Percentiles rank a stretch among this genome's conserved stretches.
phyloP scores from a whole-genome alignment of 768 basidiomycete genomes.

The Hygrocybe punicea region DNA sequence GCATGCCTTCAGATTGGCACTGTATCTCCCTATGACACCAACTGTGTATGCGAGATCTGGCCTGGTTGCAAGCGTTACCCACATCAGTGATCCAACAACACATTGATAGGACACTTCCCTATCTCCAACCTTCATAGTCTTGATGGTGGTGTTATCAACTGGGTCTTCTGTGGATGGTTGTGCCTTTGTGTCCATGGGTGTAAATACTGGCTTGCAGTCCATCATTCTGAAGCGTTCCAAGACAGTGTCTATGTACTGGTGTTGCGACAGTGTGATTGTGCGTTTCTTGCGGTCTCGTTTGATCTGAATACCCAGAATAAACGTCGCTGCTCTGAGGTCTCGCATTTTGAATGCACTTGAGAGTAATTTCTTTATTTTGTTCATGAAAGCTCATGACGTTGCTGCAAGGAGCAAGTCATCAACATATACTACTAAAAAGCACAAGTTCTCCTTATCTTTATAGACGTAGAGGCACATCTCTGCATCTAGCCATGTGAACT shows the following conservation, averaged over 20 bases:
- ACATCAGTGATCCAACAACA: neutral
- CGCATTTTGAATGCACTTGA: neutral
- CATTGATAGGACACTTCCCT: neutral
- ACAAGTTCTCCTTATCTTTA: conserved; percentile 7
- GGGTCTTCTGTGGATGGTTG: neutral
- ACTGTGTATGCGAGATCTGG: no score
- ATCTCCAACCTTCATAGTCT: neutral
- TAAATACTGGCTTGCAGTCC: neutral
- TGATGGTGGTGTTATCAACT: neutral
- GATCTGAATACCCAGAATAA: conserved; percentile 26
- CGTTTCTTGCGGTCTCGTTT: conserved; percentile 10
- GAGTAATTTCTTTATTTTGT: neutral
- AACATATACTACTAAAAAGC: conserved; percentile 31
- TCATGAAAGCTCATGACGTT: conserved; percentile 12
- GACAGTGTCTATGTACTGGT: conserved; percentile 14
- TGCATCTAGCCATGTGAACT: conserved; percentile 21
- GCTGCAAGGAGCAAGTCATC: conserved; percentile 23
- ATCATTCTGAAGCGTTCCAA: neutral
- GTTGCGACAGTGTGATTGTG: conserved; percentile 24
- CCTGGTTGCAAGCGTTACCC: neutral
- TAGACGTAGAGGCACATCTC: conserved; percentile 27
- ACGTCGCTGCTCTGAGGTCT: conserved; percentile 11
- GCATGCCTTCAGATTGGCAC: no score
- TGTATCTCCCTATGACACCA: no score
- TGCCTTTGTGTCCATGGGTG: neutral